phyloP scores from a whole-genome alignment of 495 filamentous ascomycete species.

The Bryoglossum gracile region DNA sequence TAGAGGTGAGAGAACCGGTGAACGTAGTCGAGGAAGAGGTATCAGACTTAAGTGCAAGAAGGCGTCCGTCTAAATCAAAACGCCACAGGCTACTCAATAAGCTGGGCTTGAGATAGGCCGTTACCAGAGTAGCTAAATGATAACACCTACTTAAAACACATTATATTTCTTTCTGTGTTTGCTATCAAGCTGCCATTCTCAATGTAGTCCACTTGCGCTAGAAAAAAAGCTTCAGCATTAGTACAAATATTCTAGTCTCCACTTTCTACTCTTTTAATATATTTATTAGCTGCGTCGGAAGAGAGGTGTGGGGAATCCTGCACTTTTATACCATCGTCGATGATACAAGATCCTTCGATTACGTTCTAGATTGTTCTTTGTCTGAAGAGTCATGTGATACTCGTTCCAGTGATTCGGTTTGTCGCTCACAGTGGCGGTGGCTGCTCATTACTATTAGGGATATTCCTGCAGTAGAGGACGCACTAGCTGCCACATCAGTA shows the following conservation, averaged over 20 bases:
- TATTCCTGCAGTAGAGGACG: too few species aligned
- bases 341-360: background rate
- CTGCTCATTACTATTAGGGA: too few species aligned
- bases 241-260: too few species aligned
- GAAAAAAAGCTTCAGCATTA: too few species aligned
- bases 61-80: background rate
- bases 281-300: background rate
- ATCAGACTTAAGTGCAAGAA: too few species aligned
- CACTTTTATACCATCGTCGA: background rate
- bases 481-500: too few species aligned
- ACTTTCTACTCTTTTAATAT: background rate
- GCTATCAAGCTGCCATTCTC: too few species aligned
- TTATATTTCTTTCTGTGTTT: background rate
- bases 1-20: too few species aligned
- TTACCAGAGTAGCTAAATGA: background rate
- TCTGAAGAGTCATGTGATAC: background rate
- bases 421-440: too few species aligned
- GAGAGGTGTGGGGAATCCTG: background rate
- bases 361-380: background rate
- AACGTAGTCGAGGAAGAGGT: too few species aligned
- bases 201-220: too few species aligned
- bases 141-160: background rate
- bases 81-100: background rate
- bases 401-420: too few species aligned
- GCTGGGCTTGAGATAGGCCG: background rate